Conservation (phyloP, 176 grass and related monocot genomes). For the Aegilops umbellulata region DNA sequence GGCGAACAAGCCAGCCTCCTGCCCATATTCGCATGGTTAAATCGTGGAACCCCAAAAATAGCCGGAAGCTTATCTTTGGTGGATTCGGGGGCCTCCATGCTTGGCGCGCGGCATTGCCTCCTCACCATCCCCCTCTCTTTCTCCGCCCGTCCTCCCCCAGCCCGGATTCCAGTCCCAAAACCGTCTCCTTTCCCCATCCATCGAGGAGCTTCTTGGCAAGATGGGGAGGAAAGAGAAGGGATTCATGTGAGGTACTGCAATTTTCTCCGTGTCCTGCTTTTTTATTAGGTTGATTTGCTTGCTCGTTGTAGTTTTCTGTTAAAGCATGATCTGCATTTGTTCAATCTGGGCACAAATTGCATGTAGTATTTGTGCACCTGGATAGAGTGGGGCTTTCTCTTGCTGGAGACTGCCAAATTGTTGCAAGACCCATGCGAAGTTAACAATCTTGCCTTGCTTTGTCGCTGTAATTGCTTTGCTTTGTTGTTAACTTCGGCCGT, state of each 20-base stretch:
- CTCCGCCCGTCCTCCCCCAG: not conserved
- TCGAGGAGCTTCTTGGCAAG: not conserved
- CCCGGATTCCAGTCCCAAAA: not conserved
- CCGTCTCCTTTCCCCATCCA: constrained; percentile 6
- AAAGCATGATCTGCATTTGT: not conserved
- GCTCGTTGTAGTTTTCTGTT: not conserved
- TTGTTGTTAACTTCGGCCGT: not conserved
- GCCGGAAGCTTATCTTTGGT: not conserved
- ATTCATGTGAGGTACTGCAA: constrained; percentile 26
- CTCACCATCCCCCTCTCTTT: not conserved
- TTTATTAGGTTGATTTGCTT: not conserved
- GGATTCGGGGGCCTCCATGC: constrained; percentile 6
- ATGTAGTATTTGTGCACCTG: not conserved
- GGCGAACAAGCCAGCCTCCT: not conserved
- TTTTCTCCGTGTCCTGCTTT: not conserved
- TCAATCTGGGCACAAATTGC: not conserved
- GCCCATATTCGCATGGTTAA: not conserved
- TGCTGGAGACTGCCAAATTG: not conserved
- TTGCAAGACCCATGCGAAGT: not conserved
- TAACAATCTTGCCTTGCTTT: not conserved
- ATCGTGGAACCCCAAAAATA: constrained; percentile 34
- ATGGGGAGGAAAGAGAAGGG: not conserved
- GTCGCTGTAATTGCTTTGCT: not conserved
- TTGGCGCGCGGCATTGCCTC: constrained; percentile 15
- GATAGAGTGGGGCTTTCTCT: not conserved